These are phyloP conservation scores for Uncinocarpus reesii DNA, from an alignment of 2,329 filamentous ascomycete species.

Conservation along the genomic window DNA sequence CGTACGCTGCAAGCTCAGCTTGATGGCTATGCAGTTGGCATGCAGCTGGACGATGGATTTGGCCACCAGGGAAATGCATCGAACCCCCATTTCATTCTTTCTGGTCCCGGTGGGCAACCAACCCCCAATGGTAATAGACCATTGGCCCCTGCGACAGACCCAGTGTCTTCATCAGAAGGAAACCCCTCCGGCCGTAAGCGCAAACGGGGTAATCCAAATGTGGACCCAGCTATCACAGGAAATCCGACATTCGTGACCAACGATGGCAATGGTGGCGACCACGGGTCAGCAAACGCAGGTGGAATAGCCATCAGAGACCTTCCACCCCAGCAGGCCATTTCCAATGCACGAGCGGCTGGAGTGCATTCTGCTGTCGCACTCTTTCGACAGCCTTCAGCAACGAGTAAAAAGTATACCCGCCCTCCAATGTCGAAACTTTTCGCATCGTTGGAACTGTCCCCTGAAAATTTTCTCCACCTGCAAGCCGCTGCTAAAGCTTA, in stretches of 20 bases:
- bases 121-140: slow-evolving; percentile 9
- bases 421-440: slow-evolving; percentile 51
- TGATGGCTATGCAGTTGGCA: slow-evolving; percentile 31
- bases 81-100: slow-evolving; percentile 22
- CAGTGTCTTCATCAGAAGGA: background rate
- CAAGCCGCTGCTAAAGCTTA: slow-evolving; percentile 48
- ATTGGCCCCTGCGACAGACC: background rate
- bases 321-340: slow-evolving; percentile 30
- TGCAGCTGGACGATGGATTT: slow-evolving; percentile 35
- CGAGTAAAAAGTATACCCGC: slow-evolving; percentile 47
- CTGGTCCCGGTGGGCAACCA: slow-evolving; percentile 19
- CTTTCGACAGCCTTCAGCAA: slow-evolving; percentile 40
- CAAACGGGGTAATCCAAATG: slow-evolving; percentile 14
- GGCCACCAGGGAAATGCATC: slow-evolving; percentile 20
- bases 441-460: slow-evolving; percentile 45
- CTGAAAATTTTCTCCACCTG: slow-evolving; percentile 47
- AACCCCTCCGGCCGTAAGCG: slow-evolving; percentile 13
- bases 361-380: slow-evolving; percentile 46
- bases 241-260: background rate
- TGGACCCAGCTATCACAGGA: slow-evolving; percentile 18
- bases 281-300: slow-evolving; percentile 2
- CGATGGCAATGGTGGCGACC: slow-evolving; percentile 3
- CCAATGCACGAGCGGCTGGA: slow-evolving; percentile 41
- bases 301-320: slow-evolving; percentile 29
- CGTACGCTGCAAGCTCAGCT: slow-evolving; percentile 32